phyloP scores from a whole-genome alignment of 208 protist species.

The Acanthamoeba healyi region DNA sequence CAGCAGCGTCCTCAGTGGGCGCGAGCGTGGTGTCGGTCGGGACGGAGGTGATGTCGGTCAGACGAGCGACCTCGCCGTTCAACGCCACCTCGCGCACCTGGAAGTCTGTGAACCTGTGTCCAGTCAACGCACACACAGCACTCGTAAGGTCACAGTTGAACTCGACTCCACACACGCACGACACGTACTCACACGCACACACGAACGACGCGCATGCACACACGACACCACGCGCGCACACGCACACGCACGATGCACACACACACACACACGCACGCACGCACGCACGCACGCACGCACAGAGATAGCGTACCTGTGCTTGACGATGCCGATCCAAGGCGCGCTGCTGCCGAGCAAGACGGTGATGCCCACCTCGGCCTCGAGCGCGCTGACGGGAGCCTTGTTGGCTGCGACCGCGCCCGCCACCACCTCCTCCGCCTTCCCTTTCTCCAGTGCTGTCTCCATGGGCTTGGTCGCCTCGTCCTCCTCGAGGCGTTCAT shows the following conservation, averaged over 20 bases:
- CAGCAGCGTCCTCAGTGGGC: neutral
- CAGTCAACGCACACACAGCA: too few species aligned
- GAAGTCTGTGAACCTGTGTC: slow-evolving; percentile 70
- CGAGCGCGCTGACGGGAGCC: neutral
- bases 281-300: too few species aligned
- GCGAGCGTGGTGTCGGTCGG: neutral
- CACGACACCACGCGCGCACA: too few species aligned
- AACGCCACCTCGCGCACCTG: slow-evolving; percentile 57
- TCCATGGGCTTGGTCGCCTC: neutral
- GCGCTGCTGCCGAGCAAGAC: slow-evolving; percentile 12
- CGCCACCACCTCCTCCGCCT: neutral
- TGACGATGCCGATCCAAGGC: slow-evolving; percentile 24
- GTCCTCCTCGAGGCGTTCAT: neutral
- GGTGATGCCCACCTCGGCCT: slow-evolving; percentile 27
- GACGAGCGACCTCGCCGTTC: slow-evolving; percentile 12
- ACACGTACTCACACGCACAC: too few species aligned
- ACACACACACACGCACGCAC: too few species aligned
- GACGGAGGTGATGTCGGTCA: slow-evolving; percentile 52
- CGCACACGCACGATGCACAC: too few species aligned
- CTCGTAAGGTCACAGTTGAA: neutral
- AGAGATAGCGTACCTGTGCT: neutral
- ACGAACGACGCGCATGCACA: too few species aligned
- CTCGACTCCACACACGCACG: too few species aligned
- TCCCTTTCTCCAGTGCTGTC: neutral
- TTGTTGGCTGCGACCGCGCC: neutral